Conservation (phyloP, 306 rosid genomes). For the Mimosa bimucronata region DNA sequence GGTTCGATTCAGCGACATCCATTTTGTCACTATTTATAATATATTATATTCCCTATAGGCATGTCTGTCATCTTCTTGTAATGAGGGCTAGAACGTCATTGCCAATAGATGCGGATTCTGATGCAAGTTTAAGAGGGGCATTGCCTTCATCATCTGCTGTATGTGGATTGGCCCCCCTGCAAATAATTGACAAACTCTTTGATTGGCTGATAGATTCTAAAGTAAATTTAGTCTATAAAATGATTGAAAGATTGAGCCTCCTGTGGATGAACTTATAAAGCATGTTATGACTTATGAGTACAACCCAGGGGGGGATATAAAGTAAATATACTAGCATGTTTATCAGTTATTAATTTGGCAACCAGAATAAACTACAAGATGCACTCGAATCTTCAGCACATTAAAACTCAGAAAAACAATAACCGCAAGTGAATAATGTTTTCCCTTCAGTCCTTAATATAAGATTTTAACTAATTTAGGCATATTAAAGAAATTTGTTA, state of each 20-base stretch:
- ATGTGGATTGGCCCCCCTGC: constrained; percentile 69
- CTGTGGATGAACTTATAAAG: not conserved
- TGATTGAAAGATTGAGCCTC: not conserved
- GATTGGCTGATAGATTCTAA: constrained; percentile 1
- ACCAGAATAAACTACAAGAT: not conserved
- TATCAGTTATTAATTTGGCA: not conserved
- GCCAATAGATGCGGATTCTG: constrained; percentile 44
- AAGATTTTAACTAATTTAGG: no score
- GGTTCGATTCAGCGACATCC: constrained; percentile 30
- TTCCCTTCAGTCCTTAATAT: no score
- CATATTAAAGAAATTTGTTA: no score
- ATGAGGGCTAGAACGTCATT: constrained; percentile 51
- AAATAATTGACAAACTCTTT: constrained; percentile 17
- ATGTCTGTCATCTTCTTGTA: constrained; percentile 51
- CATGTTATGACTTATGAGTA: constrained; percentile 8
- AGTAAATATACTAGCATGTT: not conserved
- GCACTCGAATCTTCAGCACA: constrained; percentile 23
- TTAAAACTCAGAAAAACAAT: not conserved
- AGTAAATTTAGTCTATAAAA: constrained; percentile 17
- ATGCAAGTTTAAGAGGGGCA: constrained; percentile 58
- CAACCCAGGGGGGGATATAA: not conserved
- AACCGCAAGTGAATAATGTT: not conserved
- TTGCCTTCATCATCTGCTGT: constrained; percentile 58
- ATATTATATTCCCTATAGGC: constrained; percentile 10
- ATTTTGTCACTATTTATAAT: constrained; percentile 16